Conservation (phyloP, 139 green algal species). For the Tetradesmus lagerheimii region DNA sequence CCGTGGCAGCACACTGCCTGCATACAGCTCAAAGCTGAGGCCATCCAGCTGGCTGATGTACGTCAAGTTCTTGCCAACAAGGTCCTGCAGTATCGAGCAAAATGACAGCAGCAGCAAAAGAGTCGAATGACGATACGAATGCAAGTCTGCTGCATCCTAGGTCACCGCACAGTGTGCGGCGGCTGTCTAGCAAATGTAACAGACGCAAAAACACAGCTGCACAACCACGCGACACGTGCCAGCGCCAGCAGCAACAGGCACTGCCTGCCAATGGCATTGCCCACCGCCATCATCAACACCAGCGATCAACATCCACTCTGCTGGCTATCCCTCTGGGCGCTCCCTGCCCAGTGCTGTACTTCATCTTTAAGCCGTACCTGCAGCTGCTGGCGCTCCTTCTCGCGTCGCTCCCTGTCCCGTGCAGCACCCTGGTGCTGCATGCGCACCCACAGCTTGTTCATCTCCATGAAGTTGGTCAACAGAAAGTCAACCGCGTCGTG, state of each 20-base stretch:
- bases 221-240: too few relatives aligned
- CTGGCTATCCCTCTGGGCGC: background rate
- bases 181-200: too few relatives aligned
- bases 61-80: conserved; percentile 98
- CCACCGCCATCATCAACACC: background rate
- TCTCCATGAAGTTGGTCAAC: conserved; percentile 99
- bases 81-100: conserved; percentile 67
- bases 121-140: background rate
- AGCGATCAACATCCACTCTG: background rate
- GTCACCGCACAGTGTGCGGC: too few relatives aligned
- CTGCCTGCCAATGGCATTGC: background rate
- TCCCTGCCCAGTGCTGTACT: background rate
- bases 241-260: too few relatives aligned
- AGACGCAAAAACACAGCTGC: too few relatives aligned
- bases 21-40: conserved; percentile 91
- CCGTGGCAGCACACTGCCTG: conserved; percentile 64
- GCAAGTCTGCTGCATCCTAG: too few relatives aligned
- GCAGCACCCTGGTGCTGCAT: conserved; percentile 67
- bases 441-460: conserved; percentile 98
- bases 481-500: conserved; percentile 96
- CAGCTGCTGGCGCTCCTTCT: conserved; percentile 93
- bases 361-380: conserved; percentile 42
- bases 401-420: conserved; percentile 74
- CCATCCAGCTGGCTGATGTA: conserved; percentile 96
- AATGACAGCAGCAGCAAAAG: conserved; percentile 1